A percentile compares a stretch with the other conserved stretches of the same genome.
These are phyloP conservation scores for Apiospora kogelbergensis DNA, from an alignment of 2,329 filamentous ascomycete genomes.

Conservation along the genomic window DNA sequence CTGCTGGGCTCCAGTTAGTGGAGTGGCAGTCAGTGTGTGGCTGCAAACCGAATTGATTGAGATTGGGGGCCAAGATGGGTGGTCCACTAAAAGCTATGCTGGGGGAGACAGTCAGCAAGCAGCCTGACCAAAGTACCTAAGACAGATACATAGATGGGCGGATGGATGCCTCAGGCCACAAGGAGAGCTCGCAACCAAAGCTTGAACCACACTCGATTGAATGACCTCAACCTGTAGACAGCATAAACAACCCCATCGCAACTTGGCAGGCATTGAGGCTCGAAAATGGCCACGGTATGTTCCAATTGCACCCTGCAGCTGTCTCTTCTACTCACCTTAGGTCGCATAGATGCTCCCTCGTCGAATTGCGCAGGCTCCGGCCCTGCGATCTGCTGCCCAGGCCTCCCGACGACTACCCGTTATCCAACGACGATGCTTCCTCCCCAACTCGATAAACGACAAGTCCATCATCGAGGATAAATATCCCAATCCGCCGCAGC, in stretches of 20 bases:
- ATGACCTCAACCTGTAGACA: background rate
- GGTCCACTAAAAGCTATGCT: background rate
- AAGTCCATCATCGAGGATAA: conserved; percentile 49
- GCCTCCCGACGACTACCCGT: conserved; percentile 50
- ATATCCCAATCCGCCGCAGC: conserved; percentile 46
- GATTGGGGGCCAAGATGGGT: background rate
- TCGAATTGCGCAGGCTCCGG: conserved; percentile 55
- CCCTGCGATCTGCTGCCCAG: conserved; percentile 45
- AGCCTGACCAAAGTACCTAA: too few relatives aligned
- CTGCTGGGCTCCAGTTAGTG: background rate
- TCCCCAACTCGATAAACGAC: conserved; percentile 50
- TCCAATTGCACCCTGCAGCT: conserved; percentile 17
- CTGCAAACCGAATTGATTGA: background rate
- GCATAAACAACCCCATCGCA: conserved; percentile 21
- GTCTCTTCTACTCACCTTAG: background rate
- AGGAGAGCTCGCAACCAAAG: conserved; percentile 3
- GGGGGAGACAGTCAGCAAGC: background rate
- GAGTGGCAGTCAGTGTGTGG: background rate
- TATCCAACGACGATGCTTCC: conserved; percentile 57
- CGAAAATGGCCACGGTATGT: conserved; percentile 35
- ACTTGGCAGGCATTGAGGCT: conserved; percentile 34
- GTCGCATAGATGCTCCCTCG: conserved; percentile 58
- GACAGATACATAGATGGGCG: background rate
- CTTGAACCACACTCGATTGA: conserved; percentile 3
- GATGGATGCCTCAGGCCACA: conserved; percentile 1